Evolutionary conservation across 495 filamentous ascomycete genomes (phyloP), one percentile per base, ranked within the genome.

Genomic region (Hypoxylon fuscum): DNA sequence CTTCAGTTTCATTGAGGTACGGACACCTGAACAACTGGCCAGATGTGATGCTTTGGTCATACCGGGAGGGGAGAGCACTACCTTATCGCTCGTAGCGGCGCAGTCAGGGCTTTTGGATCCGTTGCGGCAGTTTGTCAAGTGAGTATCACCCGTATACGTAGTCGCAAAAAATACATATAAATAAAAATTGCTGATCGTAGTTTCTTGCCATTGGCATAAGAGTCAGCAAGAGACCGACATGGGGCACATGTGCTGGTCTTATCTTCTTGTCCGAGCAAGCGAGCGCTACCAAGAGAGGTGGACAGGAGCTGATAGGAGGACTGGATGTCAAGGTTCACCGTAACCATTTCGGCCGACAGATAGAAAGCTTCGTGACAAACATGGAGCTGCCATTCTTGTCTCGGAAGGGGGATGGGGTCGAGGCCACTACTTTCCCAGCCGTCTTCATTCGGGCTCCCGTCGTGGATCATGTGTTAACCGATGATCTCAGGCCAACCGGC

Each of bases 371-470:
- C 72, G 87, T 93, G 66, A 86, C 87, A 1, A 84, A 89, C 32
- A 68, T 98, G 20, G 77, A 88, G 25, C 75, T 98, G 38, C 85
- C 86, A 0, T 97, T 97, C 70, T 78, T 97, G 11, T 55, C 62
- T 23, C 72, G 72, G 0, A 77, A 77, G 2, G 54, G 59, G 18
- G 56, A 53, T 32, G 60, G 45, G 5, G 45, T 1, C n/a, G 22
- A 62, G 5, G 56, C 62, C 1, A 21, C 44, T 32, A 82, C 87
- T 0, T 98, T 96, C 72, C 82, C 85, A 14, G 90, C 87, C 0
- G 89, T 98, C 25, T 98, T 98, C 72, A 98, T 98, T 57, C 84
- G 95, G 1, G 96, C 95, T 14, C 95, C 95, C 0, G 87, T 98
- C 1, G 96, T 98, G 0, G 93, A 98, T 75, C 87, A 87, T 59